Conservation (phyloP, 495 filamentous ascomycete genomes). For the Daldinia caldariorum region DNA sequence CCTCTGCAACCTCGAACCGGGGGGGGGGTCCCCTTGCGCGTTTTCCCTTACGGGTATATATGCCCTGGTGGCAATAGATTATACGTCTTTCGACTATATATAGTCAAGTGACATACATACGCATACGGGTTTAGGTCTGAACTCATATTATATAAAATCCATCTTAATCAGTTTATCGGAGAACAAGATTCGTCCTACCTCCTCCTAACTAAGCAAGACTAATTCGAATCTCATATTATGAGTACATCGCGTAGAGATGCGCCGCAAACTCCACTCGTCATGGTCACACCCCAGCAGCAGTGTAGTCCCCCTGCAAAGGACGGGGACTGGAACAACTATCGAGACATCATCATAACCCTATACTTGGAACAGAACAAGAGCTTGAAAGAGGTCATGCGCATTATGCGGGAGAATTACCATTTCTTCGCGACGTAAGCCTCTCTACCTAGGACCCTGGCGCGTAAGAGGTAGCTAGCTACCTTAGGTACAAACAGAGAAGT, state of each 20-base stretch:
- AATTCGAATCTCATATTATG: conserved; percentile 13
- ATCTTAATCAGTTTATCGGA: too few species aligned
- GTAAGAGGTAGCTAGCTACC: neutral
- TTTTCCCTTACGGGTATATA: conserved; percentile 6
- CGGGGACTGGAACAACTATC: conserved; percentile 40
- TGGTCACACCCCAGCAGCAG: conserved; percentile 27
- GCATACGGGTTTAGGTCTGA: neutral
- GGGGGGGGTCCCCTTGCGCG: neutral
- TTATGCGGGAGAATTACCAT: conserved; percentile 43
- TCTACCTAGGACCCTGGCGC: neutral
- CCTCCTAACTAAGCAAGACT: conserved; percentile 1
- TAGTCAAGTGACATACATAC: conserved; percentile 1
- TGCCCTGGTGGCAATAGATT: neutral
- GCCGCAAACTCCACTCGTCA: conserved; percentile 2
- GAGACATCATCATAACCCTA: conserved; percentile 37
- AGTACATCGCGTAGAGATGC: conserved; percentile 12
- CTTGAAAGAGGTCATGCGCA: conserved; percentile 43
- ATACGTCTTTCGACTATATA: conserved; percentile 4
- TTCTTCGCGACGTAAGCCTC: conserved; percentile 43
- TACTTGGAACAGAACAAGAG: conserved; percentile 44
- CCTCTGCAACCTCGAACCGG: conserved; percentile 13
- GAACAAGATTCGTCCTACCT: conserved; percentile 11
- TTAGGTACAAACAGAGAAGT: neutral
- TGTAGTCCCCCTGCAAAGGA: conserved; percentile 38
- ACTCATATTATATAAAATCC: too few species aligned